Percentiles rank a stretch among this genome's conserved stretches.
Evolutionary conservation across 2,329 filamentous ascomycete species (phyloP).

Genomic region (Pezicula rhizophila): DNA sequence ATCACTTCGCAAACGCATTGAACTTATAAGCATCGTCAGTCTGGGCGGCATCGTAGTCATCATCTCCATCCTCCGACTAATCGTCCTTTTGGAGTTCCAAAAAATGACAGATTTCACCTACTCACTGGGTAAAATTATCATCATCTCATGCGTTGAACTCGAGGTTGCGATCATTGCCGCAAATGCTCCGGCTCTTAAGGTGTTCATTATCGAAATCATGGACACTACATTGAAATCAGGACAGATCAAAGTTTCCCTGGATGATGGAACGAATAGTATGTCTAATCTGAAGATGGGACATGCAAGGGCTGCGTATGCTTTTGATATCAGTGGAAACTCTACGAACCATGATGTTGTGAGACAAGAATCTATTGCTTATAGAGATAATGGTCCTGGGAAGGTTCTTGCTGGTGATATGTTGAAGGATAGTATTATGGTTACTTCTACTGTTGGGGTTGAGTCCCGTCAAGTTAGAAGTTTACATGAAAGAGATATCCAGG

Average conservation of each 20-base stretch:
- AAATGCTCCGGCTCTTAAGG: slow-evolving; percentile 27
- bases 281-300: neutral
- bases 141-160: slow-evolving; percentile 27
- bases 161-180: slow-evolving; percentile 27
- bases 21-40: slow-evolving; percentile 20
- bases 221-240: neutral
- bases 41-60: slow-evolving; percentile 26
- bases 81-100: slow-evolving; percentile 15
- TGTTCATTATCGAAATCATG: slow-evolving; percentile 14
- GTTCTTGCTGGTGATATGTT: neutral
- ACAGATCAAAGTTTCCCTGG: too few species aligned
- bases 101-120: slow-evolving; percentile 22
- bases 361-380: neutral
- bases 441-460: neutral
- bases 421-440: neutral
- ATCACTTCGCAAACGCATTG: slow-evolving; percentile 22
- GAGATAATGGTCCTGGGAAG: neutral
- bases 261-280: neutral
- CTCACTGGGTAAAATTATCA: slow-evolving; percentile 27
- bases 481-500: too few species aligned
- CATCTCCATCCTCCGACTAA: slow-evolving; percentile 10
- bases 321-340: neutral
- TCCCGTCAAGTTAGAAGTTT: neutral
- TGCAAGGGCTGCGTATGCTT: neutral
- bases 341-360: neutral